Percentiles rank a stretch among this genome's conserved stretches.
Evolutionary conservation across 2,329 filamentous ascomycete species (phyloP).

Genomic region (Aspergillus melleus): DNA sequence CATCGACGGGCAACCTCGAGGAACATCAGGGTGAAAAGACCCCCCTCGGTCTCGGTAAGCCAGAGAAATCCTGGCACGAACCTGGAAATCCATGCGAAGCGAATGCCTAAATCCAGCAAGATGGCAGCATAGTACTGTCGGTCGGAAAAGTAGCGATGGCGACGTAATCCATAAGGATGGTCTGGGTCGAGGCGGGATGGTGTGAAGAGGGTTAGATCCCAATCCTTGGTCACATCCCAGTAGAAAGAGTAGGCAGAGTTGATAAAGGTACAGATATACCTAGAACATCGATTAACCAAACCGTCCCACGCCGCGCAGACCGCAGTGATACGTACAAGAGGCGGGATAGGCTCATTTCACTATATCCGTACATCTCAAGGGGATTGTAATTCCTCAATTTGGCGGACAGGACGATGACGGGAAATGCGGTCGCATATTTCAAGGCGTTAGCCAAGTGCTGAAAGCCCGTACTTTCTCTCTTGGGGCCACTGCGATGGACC

Average conservation of each 20-base stretch:
- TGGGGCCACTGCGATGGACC: conserved; percentile 56
- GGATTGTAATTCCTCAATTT: conserved; percentile 66
- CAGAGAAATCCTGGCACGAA: conserved; percentile 79
- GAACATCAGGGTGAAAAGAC: conserved; percentile 83
- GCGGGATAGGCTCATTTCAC: conserved; percentile 56
- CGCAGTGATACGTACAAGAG: conserved; percentile 48
- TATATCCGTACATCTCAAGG: conserved; percentile 50
- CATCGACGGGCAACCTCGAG: conserved; percentile 85
- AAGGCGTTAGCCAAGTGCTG: conserved; percentile 90
- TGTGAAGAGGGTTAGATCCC: conserved; percentile 86
- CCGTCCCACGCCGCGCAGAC: background rate
- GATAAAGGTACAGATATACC: conserved; percentile 71
- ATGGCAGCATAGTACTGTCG: conserved; percentile 82
- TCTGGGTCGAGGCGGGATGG: conserved; percentile 59
- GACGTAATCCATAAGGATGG: conserved; percentile 75
- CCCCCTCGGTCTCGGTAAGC: conserved; percentile 81
- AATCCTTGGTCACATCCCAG: conserved; percentile 96
- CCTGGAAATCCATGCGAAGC: conserved; percentile 91
- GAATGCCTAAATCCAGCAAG: conserved; percentile 72
- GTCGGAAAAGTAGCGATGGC: conserved; percentile 70
- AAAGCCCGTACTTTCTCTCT: conserved; percentile 67
- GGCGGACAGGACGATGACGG: conserved; percentile 79
- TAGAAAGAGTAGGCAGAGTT: conserved; percentile 97
- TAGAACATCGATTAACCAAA: conserved; percentile 34
- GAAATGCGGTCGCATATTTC: conserved; percentile 94